Evolutionary conservation across 176 grass and related monocot genomes (phyloP), one percentile per base, ranked within the genome.

Genomic region (Melocanna baccifera): DNA sequence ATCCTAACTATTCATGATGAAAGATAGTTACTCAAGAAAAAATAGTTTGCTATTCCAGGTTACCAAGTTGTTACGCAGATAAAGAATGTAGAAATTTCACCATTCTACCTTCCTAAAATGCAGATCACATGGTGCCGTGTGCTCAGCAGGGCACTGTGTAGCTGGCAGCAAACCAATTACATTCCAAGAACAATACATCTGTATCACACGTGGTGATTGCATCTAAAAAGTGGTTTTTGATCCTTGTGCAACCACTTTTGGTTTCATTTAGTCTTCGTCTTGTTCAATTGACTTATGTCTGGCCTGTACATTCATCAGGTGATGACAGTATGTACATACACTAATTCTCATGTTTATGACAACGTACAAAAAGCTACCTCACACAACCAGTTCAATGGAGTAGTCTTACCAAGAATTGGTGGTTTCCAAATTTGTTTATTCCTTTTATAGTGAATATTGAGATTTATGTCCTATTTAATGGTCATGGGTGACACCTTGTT

Each of bases 61-160:
- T 82, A 71, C 37, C n/a, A 58, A 59, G 26, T 30, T 12, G 0
- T 40, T 71, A 61, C 20, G 53, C 40, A 12, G 5, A 12, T 82
- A 82, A 32, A 28, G 39, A 71, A 82, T 30, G 16, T 32, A 34
- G 39, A 48, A 47, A 73, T 32, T 12, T 7, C 55, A 71, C 14
- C 53, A 82, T 13, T 71, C 55, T 25, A 71, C 37, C 80, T 82
- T 82, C 51, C 25, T 43, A 71, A 71, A 82, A 36, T 82, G 25
- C 12, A 46, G 36, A 22, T 58, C 69, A 70, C 11, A 19, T 82
- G 67, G 52, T 82, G 25, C 4, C 25, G 46, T 12, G 19, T 28
- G 37, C 77, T 67, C 25, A 34, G 22, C 14, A 6, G 50, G 42
- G 62, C 41, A 64, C 22, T 20, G 6, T 25, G 45, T 51, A 47